Conservation (phyloP, 139 green algal genomes). For the Chlamydomonas schloesseri region DNA sequence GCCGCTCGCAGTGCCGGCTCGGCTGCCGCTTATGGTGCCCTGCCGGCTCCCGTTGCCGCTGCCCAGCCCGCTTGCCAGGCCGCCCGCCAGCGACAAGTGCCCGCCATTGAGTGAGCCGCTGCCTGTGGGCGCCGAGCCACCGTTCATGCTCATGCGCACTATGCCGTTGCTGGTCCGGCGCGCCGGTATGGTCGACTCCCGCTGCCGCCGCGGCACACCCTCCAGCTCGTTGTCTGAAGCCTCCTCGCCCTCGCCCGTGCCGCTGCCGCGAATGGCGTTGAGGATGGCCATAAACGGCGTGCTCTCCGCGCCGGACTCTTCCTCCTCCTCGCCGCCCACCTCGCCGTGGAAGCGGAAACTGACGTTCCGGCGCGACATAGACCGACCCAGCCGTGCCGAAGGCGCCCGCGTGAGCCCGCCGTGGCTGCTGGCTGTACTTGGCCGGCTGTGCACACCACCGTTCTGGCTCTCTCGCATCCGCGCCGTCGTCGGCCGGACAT, state of each 20-base stretch:
- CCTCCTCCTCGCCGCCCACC: not conserved
- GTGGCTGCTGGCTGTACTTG: conserved; percentile 33
- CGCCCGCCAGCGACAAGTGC: no score
- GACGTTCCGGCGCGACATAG: conserved; percentile 16
- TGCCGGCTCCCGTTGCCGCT: no score
- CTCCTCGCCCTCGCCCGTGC: conserved; percentile 13
- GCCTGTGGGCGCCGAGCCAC: no score
- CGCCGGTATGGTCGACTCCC: not conserved
- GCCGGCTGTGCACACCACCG: not conserved
- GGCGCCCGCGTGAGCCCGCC: not conserved
- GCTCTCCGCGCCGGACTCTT: not conserved
- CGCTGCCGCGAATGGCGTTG: conserved; percentile 31
- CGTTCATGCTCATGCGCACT: no score
- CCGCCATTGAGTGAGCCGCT: no score
- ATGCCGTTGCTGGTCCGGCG: not conserved
- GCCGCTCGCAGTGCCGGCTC: no score
- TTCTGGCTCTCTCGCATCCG: not conserved
- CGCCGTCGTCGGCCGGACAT: conserved; percentile 7
- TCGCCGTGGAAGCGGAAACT: conserved; percentile 37
- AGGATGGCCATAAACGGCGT: conserved; percentile 40
- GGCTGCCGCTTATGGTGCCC: no score
- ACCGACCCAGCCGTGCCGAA: not conserved
- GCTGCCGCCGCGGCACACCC: not conserved
- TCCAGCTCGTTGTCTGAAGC: not conserved
- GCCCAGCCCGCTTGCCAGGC: no score